Conservation (phyloP, 306 rosid species). For the Vachellia pachyceras region DNA sequence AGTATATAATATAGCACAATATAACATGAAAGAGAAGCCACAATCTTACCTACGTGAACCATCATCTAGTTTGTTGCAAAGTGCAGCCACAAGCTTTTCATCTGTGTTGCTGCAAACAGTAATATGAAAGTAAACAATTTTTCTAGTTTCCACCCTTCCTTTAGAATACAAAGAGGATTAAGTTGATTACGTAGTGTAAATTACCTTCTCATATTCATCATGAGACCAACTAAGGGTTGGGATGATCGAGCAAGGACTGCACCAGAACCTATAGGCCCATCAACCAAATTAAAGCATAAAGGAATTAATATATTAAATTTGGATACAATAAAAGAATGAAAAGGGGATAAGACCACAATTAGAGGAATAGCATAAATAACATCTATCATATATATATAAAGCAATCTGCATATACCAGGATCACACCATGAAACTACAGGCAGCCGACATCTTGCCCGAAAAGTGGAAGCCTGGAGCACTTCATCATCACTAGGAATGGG, state of each 20-base stretch:
- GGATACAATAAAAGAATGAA: conserved; percentile 27
- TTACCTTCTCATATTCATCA: conserved; percentile 99
- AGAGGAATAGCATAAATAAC: conserved; percentile 25
- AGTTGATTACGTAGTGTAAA: conserved; percentile 35
- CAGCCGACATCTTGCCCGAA: conserved; percentile 90
- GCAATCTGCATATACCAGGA: conserved; percentile 56
- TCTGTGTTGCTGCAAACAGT: conserved; percentile 74
- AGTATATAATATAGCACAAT: not conserved
- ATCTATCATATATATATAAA: not conserved
- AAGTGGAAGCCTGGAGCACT: conserved; percentile 77
- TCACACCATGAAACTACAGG: conserved; percentile 98
- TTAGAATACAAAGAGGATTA: not conserved
- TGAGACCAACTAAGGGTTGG: conserved; percentile 95
- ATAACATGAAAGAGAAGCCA: not conserved
- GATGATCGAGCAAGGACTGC: conserved; percentile 98
- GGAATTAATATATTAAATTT: conserved; percentile 20
- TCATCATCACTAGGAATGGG: conserved; percentile 84
- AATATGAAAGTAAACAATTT: conserved; percentile 11
- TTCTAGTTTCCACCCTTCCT: not conserved
- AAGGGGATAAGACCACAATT: conserved; percentile 5
- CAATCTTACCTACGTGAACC: conserved; percentile 63
- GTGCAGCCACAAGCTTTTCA: conserved; percentile 95
- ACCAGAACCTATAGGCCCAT: conserved; percentile 68
- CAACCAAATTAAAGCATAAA: conserved; percentile 32
- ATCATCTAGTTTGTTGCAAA: conserved; percentile 68